Percentiles rank a stretch among this genome's conserved stretches.
These are phyloP conservation scores for Petunia axillaris DNA, from an alignment of 257 asterid genomes.

Conservation along the genomic window DNA sequence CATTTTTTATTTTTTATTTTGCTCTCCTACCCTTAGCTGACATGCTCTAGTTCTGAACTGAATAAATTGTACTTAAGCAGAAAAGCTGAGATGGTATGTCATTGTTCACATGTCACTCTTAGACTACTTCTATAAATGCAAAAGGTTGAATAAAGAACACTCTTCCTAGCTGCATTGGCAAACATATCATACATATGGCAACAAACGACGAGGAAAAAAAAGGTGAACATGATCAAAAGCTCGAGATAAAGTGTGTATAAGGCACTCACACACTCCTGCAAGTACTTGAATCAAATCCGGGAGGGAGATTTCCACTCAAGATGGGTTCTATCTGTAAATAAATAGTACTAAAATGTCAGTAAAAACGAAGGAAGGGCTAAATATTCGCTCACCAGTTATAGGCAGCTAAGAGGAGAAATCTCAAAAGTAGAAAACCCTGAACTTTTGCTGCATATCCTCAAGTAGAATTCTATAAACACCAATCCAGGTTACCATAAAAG, in stretches of 20 bases:
- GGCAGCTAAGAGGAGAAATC: neutral
- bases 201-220: neutral
- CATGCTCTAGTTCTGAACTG: too few relatives aligned
- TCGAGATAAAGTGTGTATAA: neutral
- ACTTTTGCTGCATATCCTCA: neutral
- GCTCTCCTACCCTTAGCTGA: too few relatives aligned
- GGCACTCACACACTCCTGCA: slow-evolving; percentile 94
- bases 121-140: too few relatives aligned
- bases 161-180: neutral
- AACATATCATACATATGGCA: neutral
- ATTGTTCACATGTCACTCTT: too few relatives aligned
- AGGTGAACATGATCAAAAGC: neutral
- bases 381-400: neutral
- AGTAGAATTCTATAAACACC: neutral
- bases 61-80: too few relatives aligned
- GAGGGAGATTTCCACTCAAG: slow-evolving; percentile 87
- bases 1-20: too few relatives aligned
- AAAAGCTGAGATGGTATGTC: too few relatives aligned
- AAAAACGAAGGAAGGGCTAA: neutral
- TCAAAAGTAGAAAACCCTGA: neutral
- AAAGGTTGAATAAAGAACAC: too few relatives aligned
- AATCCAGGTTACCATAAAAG: too few relatives aligned
- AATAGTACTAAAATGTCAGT: slow-evolving; percentile 30
- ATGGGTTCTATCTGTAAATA: slow-evolving; percentile 83
- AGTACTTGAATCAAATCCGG: slow-evolving; percentile 82